Percentiles rank a stretch among this genome's conserved stretches.
Conservation (phyloP, 495 filamentous ascomycete genomes). For the Trichoderma virens region DNA sequence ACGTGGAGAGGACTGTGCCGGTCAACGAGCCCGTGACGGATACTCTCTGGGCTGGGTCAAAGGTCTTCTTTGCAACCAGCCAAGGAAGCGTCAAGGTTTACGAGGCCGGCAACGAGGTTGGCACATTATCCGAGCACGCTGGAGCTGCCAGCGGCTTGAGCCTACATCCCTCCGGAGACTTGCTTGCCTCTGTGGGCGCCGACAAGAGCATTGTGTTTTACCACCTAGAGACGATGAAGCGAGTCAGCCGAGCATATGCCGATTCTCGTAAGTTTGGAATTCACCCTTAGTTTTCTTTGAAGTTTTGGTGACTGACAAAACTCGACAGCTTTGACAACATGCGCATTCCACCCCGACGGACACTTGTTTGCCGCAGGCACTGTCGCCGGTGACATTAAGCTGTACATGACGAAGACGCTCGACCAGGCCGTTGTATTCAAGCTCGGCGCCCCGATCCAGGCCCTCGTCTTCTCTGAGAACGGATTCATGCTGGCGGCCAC, state of each 20-base stretch:
- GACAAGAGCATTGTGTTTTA: conserved; percentile 95
- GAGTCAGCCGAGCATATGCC: conserved; percentile 69
- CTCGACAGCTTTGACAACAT: conserved; percentile 60
- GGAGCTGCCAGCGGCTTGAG: conserved; percentile 71
- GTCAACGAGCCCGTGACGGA: conserved; percentile 65
- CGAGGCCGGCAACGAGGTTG: conserved; percentile 55
- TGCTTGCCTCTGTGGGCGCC: conserved; percentile 78
- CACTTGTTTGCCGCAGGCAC: conserved; percentile 84
- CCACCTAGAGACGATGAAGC: conserved; percentile 59
- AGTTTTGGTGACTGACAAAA: conserved; percentile 27
- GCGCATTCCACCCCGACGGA: conserved; percentile 90
- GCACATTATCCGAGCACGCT: conserved; percentile 66
- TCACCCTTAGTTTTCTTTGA: background rate
- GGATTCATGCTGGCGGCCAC: conserved; percentile 89
- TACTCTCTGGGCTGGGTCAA: conserved; percentile 67
- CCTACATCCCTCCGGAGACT: conserved; percentile 74
- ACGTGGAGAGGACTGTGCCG: conserved; percentile 58
- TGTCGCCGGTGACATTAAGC: conserved; percentile 64
- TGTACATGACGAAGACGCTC: conserved; percentile 76
- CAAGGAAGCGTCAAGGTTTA: conserved; percentile 75
- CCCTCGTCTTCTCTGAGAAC: conserved; percentile 87
- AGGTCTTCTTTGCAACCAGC: conserved; percentile 60
- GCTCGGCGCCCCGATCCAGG: conserved; percentile 57
- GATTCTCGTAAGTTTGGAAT: conserved; percentile 60
- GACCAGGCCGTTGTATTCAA: conserved; percentile 62